Evolutionary conservation across 805 yeast species (phyloP).

Genomic region (Kregervanrija pseudodelftensis): DNA sequence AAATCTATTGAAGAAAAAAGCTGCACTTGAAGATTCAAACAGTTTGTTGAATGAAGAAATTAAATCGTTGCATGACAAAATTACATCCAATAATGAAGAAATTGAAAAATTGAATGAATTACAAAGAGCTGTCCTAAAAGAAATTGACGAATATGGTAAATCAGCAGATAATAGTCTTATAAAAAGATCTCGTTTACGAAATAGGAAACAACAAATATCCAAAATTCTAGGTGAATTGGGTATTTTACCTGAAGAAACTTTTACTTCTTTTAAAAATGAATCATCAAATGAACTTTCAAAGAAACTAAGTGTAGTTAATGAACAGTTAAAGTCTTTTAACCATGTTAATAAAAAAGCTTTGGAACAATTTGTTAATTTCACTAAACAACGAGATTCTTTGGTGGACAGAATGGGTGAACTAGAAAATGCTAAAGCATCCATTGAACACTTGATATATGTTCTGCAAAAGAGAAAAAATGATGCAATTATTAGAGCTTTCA

Average conservation of each 20-base stretch:
- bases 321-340: conserved; percentile 51
- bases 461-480: conserved; percentile 73
- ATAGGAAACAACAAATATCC: conserved; percentile 65
- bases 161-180: conserved; percentile 57
- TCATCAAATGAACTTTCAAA: conserved; percentile 46
- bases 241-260: conserved; percentile 82
- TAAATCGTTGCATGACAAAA: conserved; percentile 26
- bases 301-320: conserved; percentile 47
- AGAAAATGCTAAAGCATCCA: conserved; percentile 61
- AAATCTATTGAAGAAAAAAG: conserved; percentile 5
- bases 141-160: conserved; percentile 55
- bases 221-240: conserved; percentile 76
- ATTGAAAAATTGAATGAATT: conserved; percentile 47
- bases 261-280: conserved; percentile 37
- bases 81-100: conserved; percentile 29
- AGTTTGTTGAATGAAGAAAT: conserved; percentile 22
- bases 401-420: conserved; percentile 60
- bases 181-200: conserved; percentile 49
- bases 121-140: conserved; percentile 46
- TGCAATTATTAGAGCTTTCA: conserved; percentile 74
- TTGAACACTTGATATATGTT: conserved; percentile 60
- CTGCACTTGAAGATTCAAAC: conserved; percentile 24
- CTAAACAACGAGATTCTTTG: conserved; percentile 64
- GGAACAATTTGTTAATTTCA: conserved; percentile 72
- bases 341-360: conserved; percentile 87